A percentile compares a stretch with the other conserved stretches of the same genome.
These are phyloP conservation scores for Nakazawaea ambrosiae DNA, from an alignment of 805 yeast genomes.

Conservation along the genomic window DNA sequence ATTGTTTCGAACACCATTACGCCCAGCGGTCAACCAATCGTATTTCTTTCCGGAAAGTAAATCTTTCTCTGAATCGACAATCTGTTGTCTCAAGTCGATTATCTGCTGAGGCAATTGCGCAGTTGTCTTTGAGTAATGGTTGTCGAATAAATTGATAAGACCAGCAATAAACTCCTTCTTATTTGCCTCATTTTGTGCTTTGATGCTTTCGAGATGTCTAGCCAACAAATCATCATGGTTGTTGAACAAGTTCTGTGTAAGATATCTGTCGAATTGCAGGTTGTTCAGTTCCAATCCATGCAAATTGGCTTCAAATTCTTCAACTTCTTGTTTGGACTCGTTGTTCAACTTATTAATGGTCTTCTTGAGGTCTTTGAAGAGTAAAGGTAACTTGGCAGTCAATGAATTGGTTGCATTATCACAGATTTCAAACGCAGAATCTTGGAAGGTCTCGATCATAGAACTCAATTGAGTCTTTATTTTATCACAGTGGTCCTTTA, in stretches of 20 bases:
- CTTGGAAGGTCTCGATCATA: conserved; percentile 14
- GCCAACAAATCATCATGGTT: conserved; percentile 7
- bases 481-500: neutral
- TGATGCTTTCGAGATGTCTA: conserved; percentile 8
- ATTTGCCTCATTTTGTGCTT: conserved; percentile 2
- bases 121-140: conserved; percentile 1
- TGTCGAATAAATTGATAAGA: conserved; percentile 1
- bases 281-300: neutral
- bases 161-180: conserved; percentile 7
- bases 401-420: conserved; percentile 17
- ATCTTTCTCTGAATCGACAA: conserved; percentile 7
- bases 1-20: neutral
- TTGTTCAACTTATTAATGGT: conserved; percentile 12
- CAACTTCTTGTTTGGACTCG: conserved; percentile 16
- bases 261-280: conserved; percentile 6
- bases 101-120: conserved; percentile 3
- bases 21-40: conserved; percentile 2
- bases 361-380: conserved; percentile 16
- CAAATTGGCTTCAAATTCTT: conserved; percentile 8
- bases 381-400: conserved; percentile 16
- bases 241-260: conserved; percentile 7
- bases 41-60: conserved; percentile 3
- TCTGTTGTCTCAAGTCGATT: neutral
- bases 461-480: conserved; percentile 13
- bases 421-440: conserved; percentile 16